These are phyloP conservation scores for Elaeis oleifera DNA, from an alignment of 202 grass and related monocot genomes.

Conservation along the genomic window DNA sequence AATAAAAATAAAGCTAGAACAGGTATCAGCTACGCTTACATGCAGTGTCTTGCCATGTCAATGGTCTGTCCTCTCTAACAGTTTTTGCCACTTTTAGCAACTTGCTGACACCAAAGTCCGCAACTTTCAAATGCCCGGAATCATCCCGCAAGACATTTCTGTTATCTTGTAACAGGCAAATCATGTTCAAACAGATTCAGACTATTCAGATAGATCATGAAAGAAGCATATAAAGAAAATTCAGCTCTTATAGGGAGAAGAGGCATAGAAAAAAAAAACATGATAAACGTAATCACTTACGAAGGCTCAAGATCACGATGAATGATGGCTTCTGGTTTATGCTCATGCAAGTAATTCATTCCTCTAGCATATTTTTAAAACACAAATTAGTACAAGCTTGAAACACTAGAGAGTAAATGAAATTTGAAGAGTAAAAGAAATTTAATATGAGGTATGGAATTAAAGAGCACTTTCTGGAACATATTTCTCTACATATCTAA, in stretches of 20 bases:
- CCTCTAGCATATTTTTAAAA: conserved; percentile 50
- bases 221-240: conserved; percentile 10
- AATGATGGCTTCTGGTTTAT: conserved; percentile 88
- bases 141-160: conserved; percentile 96
- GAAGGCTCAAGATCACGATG: conserved; percentile 97
- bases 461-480: too few species aligned
- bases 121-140: conserved; percentile 97
- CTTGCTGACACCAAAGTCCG: conserved; percentile 94
- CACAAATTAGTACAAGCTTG: too few species aligned
- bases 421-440: too few species aligned
- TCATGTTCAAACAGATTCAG: too few species aligned
- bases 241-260: neutral
- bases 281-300: conserved; percentile 41
- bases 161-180: conserved; percentile 35
- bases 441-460: too few species aligned
- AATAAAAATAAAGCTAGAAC: neutral
- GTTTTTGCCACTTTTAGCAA: conserved; percentile 82
- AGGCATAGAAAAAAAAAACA: neutral
- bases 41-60: conserved; percentile 60
- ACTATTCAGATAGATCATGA: too few species aligned
- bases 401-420: too few species aligned
- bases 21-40: conserved; percentile 38
- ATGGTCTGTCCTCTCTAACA: conserved; percentile 66
- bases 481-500: too few species aligned
- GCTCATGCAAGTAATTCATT: conserved; percentile 96